Base-by-base conservation (phyloP, 352 stramenopile species). In the Hyaloperonospora brassicae region DNA sequence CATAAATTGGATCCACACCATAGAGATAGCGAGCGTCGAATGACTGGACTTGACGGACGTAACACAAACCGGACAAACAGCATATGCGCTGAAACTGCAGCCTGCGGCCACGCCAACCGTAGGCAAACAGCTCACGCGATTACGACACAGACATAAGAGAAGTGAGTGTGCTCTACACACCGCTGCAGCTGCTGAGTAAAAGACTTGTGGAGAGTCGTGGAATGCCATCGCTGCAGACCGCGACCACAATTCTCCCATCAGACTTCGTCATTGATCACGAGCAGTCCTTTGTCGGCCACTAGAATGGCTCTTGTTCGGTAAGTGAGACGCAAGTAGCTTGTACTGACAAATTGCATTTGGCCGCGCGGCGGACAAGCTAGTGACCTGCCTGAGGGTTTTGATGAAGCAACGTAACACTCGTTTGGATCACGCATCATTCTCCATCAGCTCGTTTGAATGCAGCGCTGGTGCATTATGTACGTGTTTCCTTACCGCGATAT, bases 271-370 rank as follows among this genome's bases (percentile, higher is more conserved):
- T 72, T 80, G 53, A 76, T 72, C 17, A 79, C 52, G 1, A 86
- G 52, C 24, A 80, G 53, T 60, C 43, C 86, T 59, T 35, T 71
- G 86, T 21, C 49, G 47, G 2, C 89, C 52, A 9, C 79, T 75
- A 1, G 61, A 53, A 87, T 17, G 87, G 50, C 62, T 80, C 45
- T 85, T 89, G 66, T 87, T 83, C 8, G 89, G 61, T 25, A 88
- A 52, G 44, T 89, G 44, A 50, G 83, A 92, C 6, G 79, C 88
- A 2, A 79, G 77, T 40, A 87, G 47, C 31, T 92, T 79, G 52
- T 84, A 89, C 51, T 89, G 77, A 9, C 88, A 67, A 30, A 92
- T 57, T 7, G 58, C 54, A 34, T 79, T 83, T 2, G 73, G 74
- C 34, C 86, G 79, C 1, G 77, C 75, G 27, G 27, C 86, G 68